These are phyloP conservation scores for Phytophthora podocarpi DNA, from an alignment of 352 stramenopile genomes.

Conservation along the genomic window DNA sequence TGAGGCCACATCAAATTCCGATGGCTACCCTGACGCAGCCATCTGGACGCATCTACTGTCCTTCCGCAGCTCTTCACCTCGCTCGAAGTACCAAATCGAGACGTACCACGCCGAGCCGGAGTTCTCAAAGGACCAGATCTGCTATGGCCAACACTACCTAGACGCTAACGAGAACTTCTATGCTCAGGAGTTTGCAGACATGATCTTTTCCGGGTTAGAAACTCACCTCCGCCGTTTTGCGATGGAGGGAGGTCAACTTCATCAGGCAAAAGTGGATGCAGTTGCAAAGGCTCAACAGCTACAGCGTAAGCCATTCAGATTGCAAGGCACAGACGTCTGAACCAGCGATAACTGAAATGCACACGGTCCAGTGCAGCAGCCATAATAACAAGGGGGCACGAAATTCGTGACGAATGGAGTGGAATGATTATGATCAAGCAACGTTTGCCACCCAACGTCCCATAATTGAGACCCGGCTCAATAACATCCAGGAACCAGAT, in stretches of 20 bases:
- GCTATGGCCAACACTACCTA: constrained; percentile 44
- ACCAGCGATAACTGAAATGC: no score
- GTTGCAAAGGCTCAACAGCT: constrained; percentile 7
- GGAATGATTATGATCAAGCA: constrained; percentile 16
- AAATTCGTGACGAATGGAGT: no score
- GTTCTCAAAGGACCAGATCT: constrained; percentile 52
- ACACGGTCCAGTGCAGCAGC: no score
- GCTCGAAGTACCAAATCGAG: constrained; percentile 50
- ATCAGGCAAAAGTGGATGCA: constrained; percentile 11
- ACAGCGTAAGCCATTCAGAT: constrained; percentile 7
- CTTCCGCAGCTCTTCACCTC: constrained; percentile 44
- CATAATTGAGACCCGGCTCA: no score
- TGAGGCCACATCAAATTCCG: no score
- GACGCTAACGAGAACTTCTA: constrained; percentile 36
- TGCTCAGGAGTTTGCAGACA: constrained; percentile 19
- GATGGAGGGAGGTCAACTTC: constrained; percentile 24
- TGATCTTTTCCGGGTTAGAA: constrained; percentile 33
- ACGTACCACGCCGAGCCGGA: constrained; percentile 46
- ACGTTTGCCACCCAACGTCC: background rate
- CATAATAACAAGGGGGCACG: no score
- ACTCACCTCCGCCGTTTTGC: constrained; percentile 31
- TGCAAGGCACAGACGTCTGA: background rate
- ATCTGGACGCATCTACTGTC: constrained; percentile 70
- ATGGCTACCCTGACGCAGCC: constrained; percentile 36
- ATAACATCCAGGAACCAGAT: no score